Base-by-base conservation (phyloP, 176 grass and related monocot genomes). In the Avena atlantica region DNA sequence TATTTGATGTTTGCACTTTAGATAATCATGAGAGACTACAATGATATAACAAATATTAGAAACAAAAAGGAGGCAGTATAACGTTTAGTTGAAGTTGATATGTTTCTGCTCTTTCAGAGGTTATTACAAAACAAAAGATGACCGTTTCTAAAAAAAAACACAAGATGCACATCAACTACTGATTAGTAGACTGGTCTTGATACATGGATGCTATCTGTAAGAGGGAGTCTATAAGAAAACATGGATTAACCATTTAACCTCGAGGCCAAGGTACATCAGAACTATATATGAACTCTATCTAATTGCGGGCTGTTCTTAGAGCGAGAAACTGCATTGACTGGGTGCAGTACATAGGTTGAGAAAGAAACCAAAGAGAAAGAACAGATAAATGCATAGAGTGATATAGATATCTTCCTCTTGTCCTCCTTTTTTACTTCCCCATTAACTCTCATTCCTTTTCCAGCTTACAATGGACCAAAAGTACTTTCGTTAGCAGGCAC, bases 391-490 rank as follows among this genome's bases (percentile, higher is more conserved):
- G 20, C 69, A 85, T 76, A 51, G 29, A 85, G 23, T 29, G 11
- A 50, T 76, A 76, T 76, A 55, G 51, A 77, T n/a, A 50, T 24
- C 51, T 5, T 20, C 42, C 24, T 73, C 70, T 75, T 21, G n/a
- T 74, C 45, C 37, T 31, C 5, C 23, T 76, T 70, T 80, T 78
- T 82, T 37, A 64, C 78, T 53, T 65, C 78, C 73, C 34, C 78
- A 82, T 86, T 77, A 86, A 88, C 72, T 78, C 23, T 36, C 78
- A 82, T 65, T 73, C 63, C 70, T 89, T 92, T 89, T 92, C 56
- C 64, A 89, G 86, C 86, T 78, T 89, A 88, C 72, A 86, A 85
- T 56, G 83, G 53, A 85, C 90, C 86, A 78, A 88, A 86, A 70
- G 86, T 88, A 88, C 90, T 88, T 82, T 88, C 70, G 47, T 74